Percentiles rank a stretch among this genome's conserved stretches.
Evolutionary conservation across 768 basidiomycete species (phyloP).

Genomic region (Leccinum aurantiacum): DNA sequence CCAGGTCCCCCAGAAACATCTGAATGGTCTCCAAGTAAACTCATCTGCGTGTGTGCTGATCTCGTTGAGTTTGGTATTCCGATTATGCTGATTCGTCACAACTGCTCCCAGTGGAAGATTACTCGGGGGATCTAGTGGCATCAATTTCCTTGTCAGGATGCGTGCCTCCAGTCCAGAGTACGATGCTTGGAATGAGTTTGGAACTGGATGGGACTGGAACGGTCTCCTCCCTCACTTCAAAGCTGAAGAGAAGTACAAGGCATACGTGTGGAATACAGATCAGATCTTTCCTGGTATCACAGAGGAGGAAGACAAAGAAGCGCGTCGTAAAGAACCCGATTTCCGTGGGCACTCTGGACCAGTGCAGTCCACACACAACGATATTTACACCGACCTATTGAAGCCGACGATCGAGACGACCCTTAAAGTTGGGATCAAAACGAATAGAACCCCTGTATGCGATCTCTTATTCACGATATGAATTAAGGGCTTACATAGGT

Average conservation of each 20-base stretch:
- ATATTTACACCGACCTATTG: constrained; percentile 15
- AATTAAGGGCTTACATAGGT: neutral
- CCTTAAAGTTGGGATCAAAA: constrained; percentile 13
- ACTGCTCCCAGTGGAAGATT: constrained; percentile 14
- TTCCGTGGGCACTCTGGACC: constrained; percentile 15
- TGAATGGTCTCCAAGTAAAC: neutral
- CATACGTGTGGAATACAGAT: constrained; percentile 11
- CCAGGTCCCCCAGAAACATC: constrained; percentile 17
- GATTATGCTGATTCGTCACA: neutral
- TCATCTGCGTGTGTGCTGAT: constrained; percentile 8
- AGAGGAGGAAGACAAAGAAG: constrained; percentile 10
- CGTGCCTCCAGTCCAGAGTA: constrained; percentile 21
- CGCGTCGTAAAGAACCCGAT: constrained; percentile 7
- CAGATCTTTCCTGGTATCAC: constrained; percentile 16
- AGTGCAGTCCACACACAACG: constrained; percentile 17
- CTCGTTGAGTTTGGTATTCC: neutral
- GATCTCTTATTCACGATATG: neutral
- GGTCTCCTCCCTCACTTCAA: constrained; percentile 19
- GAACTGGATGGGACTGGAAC: constrained; percentile 18
- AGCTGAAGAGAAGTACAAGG: constrained; percentile 10
- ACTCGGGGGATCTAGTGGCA: constrained; percentile 22
- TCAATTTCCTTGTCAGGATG: constrained; percentile 20
- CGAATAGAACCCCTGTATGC: constrained; percentile 15
- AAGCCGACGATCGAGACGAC: constrained; percentile 13
- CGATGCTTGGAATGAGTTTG: constrained; percentile 21